Percentiles rank a stretch among this genome's conserved stretches.
phyloP scores from a whole-genome alignment of 306 rosid genomes.

The Cucurbita moschata region DNA sequence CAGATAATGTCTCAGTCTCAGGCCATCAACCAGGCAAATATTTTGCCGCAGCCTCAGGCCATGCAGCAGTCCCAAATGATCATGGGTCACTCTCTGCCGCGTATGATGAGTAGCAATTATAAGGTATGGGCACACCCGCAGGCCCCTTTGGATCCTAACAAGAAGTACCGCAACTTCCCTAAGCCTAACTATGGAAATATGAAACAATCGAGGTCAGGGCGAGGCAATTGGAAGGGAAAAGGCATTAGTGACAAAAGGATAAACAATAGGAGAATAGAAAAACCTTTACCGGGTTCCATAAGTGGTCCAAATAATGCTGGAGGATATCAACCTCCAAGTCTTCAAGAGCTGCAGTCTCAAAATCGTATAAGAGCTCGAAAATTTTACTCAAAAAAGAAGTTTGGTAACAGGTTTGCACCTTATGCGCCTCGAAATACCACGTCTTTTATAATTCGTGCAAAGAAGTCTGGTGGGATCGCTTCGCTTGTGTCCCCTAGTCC shows the following conservation, averaged over 20 bases:
- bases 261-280: conserved; percentile 44
- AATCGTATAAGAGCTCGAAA: conserved; percentile 47
- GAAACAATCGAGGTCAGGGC: conserved; percentile 16
- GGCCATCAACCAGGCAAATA: conserved; percentile 16
- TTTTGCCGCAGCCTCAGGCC: neutral
- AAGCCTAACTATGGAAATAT: conserved; percentile 14
- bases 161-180: conserved; percentile 7
- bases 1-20: conserved; percentile 32
- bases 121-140: conserved; percentile 27
- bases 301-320: conserved; percentile 19
- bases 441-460: conserved; percentile 54
- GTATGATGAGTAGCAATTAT: conserved; percentile 30
- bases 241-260: conserved; percentile 45
- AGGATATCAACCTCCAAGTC: conserved; percentile 57
- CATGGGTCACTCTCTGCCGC: conserved; percentile 27
- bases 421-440: conserved; percentile 75
- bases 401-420: conserved; percentile 54
- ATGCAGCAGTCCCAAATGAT: conserved; percentile 22
- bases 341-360: conserved; percentile 73
- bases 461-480: conserved; percentile 57
- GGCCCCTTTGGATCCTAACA: conserved; percentile 16
- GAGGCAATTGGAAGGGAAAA: conserved; percentile 70
- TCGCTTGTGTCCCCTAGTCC: conserved; percentile 80
- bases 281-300: conserved; percentile 11
- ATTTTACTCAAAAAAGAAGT: conserved; percentile 42